A percentile compares a stretch with the other conserved stretches of the same genome.
Conservation (phyloP, 352 stramenopile genomes). For the Phytophthora foliorum region DNA sequence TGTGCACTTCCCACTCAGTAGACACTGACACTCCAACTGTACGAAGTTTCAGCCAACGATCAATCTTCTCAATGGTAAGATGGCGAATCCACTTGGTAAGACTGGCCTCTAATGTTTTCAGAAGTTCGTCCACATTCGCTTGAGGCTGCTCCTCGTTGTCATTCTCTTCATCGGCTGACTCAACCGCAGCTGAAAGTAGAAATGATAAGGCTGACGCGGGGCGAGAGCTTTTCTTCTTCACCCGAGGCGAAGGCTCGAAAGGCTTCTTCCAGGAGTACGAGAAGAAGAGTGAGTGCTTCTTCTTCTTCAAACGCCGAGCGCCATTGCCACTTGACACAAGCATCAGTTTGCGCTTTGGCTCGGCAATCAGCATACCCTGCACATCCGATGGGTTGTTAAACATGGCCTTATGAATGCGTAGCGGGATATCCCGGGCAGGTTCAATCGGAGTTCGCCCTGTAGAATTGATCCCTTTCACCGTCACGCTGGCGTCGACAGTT, state of each 20-base stretch:
- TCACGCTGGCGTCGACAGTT: conserved; percentile 21
- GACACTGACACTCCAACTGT: conserved; percentile 76
- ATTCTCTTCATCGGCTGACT: conserved; percentile 83
- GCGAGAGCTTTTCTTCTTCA: conserved; percentile 80
- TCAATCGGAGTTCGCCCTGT: conserved; percentile 50
- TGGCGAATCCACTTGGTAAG: conserved; percentile 78
- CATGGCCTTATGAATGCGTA: conserved; percentile 89
- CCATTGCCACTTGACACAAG: conserved; percentile 75
- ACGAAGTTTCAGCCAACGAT: conserved; percentile 81
- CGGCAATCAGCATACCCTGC: conserved; percentile 79
- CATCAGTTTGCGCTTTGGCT: conserved; percentile 86
- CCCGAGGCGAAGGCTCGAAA: conserved; percentile 60
- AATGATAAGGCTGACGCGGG: conserved; percentile 83
- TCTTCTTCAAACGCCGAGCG: conserved; percentile 85
- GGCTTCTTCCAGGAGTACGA: conserved; percentile 88
- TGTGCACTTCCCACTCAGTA: conserved; percentile 81
- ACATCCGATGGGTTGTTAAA: conserved; percentile 84
- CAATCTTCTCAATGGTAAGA: conserved; percentile 63
- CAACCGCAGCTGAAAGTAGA: conserved; percentile 73
- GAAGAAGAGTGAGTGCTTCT: conserved; percentile 84
- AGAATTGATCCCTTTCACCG: conserved; percentile 45
- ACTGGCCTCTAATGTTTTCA: conserved; percentile 51
- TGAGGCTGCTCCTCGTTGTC: conserved; percentile 73
- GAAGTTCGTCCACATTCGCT: conserved; percentile 63
- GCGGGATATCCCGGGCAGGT: conserved; percentile 59